Conservation (phyloP, 805 yeast species). For the Myxozyma neotropica region DNA sequence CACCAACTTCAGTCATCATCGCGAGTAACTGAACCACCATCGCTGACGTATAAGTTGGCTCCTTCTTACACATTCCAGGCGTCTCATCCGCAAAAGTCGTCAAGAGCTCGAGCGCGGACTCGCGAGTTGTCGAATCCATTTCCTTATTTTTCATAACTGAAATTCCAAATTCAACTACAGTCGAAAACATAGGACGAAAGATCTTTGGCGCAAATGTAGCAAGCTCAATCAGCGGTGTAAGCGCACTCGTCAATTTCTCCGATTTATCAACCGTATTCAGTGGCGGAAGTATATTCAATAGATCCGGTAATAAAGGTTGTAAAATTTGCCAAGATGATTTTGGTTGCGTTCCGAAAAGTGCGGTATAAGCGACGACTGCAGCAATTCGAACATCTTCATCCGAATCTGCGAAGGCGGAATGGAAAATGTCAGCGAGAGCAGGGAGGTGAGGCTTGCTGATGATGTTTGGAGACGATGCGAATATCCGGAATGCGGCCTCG, state of each 20-base stretch:
- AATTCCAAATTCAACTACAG: constrained; percentile 84
- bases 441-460: constrained; percentile 60
- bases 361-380: constrained; percentile 89
- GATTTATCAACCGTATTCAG: constrained; percentile 79
- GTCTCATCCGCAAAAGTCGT: constrained; percentile 91
- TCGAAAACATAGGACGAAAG: constrained; percentile 87
- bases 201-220: constrained; percentile 93
- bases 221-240: constrained; percentile 84
- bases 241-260: constrained; percentile 78
- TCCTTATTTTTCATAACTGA: constrained; percentile 79
- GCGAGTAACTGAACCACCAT: constrained; percentile 73
- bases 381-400: constrained; percentile 86
- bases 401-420: constrained; percentile 76
- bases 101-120: constrained; percentile 83
- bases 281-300: constrained; percentile 85
- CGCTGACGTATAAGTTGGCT: constrained; percentile 67
- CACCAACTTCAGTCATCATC: constrained; percentile 90
- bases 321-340: constrained; percentile 75
- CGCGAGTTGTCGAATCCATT: constrained; percentile 74
- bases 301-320: constrained; percentile 76
- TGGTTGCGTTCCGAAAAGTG: constrained; percentile 81
- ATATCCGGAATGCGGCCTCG: constrained; percentile 88
- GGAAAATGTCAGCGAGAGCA: constrained; percentile 70
- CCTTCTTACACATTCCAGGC: constrained; percentile 90
- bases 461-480: constrained; percentile 79